Evolutionary conservation across 2,329 filamentous ascomycete species (phyloP).

Genomic region (Beauveria pseudobassiana): DNA sequence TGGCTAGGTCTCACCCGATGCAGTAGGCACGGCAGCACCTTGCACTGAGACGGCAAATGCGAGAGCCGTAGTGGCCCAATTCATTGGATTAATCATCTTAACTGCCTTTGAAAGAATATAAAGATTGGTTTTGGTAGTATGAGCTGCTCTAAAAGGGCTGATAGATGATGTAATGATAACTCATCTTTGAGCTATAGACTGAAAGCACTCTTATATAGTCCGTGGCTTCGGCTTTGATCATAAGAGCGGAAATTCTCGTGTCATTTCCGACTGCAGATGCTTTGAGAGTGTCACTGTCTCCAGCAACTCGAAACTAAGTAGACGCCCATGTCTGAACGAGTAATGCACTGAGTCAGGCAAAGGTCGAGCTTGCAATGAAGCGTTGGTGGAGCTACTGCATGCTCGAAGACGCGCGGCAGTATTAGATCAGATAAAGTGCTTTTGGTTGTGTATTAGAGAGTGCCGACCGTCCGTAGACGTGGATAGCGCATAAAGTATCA

Average conservation of each 20-base stretch:
- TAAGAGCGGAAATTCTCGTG: neutral
- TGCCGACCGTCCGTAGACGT: neutral
- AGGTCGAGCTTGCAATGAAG: neutral
- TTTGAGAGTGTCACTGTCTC: neutral
- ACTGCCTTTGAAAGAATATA: neutral
- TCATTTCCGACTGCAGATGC: neutral
- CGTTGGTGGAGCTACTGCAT: neutral
- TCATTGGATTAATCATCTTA: neutral
- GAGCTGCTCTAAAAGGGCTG: neutral
- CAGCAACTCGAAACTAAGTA: neutral
- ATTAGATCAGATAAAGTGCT: neutral
- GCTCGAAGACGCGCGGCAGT: neutral
- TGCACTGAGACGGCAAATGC: neutral
- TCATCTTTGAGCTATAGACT: neutral
- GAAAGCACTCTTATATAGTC: constrained; percentile 1
- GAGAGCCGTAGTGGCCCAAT: neutral
- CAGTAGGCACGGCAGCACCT: neutral
- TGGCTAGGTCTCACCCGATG: neutral
- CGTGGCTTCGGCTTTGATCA: neutral
- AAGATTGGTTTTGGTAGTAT: neutral
- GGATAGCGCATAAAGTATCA: neutral
- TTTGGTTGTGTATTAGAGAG: neutral
- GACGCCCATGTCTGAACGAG: no score
- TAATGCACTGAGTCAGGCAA: neutral
- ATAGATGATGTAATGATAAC: no score